Percentiles rank a stretch among this genome's conserved stretches.
These are phyloP conservation scores for Circinella minor DNA, from an alignment of 371 early-diverging fungal species.

Conservation along the genomic window DNA sequence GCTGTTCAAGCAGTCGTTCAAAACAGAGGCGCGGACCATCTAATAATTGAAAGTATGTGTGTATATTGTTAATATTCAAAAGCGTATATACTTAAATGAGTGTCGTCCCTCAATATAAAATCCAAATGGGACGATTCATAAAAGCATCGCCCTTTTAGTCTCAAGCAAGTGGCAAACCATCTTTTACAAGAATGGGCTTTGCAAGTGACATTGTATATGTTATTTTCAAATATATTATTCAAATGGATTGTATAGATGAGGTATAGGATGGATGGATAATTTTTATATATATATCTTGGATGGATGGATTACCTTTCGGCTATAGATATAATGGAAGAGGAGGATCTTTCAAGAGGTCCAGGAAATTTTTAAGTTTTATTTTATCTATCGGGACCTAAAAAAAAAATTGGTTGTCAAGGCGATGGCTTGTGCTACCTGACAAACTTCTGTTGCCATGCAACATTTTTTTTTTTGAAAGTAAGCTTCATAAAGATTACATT, in stretches of 20 bases:
- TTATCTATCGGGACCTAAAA: neutral
- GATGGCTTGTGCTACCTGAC: no score
- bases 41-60: neutral
- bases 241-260: no score
- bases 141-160: neutral
- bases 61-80: conserved; percentile 6
- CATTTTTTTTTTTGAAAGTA: no score
- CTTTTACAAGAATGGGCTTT: neutral
- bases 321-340: neutral
- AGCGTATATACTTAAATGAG: conserved; percentile 23
- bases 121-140: conserved; percentile 1
- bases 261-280: no score
- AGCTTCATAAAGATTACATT: no score
- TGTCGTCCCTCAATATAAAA: conserved; percentile 17
- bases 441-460: no score
- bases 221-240: conserved; percentile 13
- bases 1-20: conserved; percentile 94
- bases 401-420: no score
- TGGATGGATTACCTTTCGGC: conserved; percentile 15
- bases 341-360: neutral
- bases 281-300: conserved; percentile 10
- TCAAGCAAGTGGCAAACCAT: conserved; percentile 1
- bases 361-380: neutral
- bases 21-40: conserved; percentile 39
- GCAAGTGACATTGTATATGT: conserved; percentile 8